Percentiles rank a stretch among this genome's conserved stretches.
phyloP scores from a whole-genome alignment of 2,329 filamentous ascomycete species.

The Microdochium paspali region DNA sequence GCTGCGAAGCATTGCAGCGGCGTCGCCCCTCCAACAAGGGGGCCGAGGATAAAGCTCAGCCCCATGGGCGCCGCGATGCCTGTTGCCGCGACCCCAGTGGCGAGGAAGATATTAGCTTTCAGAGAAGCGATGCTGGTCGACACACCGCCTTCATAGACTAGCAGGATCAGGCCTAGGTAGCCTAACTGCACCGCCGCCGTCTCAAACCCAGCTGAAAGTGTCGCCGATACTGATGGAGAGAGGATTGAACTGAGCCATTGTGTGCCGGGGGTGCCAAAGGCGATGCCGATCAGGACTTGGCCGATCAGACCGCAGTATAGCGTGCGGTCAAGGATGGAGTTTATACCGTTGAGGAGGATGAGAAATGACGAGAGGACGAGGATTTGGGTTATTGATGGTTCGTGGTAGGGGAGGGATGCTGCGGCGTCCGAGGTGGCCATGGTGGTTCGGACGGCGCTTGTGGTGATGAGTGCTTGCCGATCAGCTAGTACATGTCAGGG shows the following conservation, averaged over 20 bases:
- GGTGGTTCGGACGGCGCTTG: background rate
- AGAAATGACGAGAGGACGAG: conserved; percentile 54
- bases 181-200: conserved; percentile 53
- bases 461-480: background rate
- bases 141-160: conserved; percentile 64
- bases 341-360: conserved; percentile 49
- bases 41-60: conserved; percentile 51
- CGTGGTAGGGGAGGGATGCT: conserved; percentile 47
- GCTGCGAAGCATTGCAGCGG: conserved; percentile 59
- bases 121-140: conserved; percentile 43
- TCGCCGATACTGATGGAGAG: background rate
- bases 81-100: conserved; percentile 51
- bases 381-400: conserved; percentile 50
- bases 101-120: conserved; percentile 51
- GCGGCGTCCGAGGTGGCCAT: background rate
- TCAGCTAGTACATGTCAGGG: too few species aligned
- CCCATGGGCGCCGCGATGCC: conserved; percentile 56
- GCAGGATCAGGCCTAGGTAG: conserved; percentile 61
- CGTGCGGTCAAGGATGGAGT: conserved; percentile 45
- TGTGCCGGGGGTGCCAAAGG: conserved; percentile 58
- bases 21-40: conserved; percentile 38
- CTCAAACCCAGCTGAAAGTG: conserved; percentile 23
- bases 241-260: conserved; percentile 43
- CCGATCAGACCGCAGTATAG: conserved; percentile 65
- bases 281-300: conserved; percentile 61